Base-by-base conservation (phyloP, 2,329 filamentous ascomycete species). In the Dendrostoma leiphaemia region DNA sequence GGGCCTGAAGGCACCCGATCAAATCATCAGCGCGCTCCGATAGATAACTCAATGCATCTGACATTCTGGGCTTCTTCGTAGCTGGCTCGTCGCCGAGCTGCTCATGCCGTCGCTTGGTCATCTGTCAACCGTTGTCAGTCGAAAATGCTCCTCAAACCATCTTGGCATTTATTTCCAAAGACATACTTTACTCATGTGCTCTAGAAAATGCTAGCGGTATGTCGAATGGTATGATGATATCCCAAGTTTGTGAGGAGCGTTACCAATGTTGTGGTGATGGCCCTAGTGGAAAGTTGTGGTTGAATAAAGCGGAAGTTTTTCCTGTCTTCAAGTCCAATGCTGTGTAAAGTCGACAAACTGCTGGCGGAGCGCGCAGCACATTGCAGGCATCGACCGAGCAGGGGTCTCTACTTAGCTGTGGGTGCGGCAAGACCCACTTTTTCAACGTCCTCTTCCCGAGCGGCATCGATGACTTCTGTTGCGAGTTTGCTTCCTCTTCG, bases 31-130 rank as follows among this genome's bases (percentile, higher is more conserved):
- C 70, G 57, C 71, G 66, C 5, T 66, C 59, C 17, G 70, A 57
- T 8, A 73, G 60, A 17, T 63, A 43, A 7, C 59, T 60, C 9
- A 75, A 48, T 1, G 69, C 66, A 4, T 64, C 58, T 7, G 26
- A 19, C 2, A 40, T 29, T 28, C 56, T 59, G 15, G 59, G 13
- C 53, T 60, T 66, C 32, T 65, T 64, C 3, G 61, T 54, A 6
- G 60, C 17, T 17, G 40, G 21, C 21, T 34, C 32, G 23, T 56
- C 50, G 28, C 52, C 29, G 17, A 45, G 57, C 19, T 58, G 56
- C 51, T 46, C 57, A 21, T 65, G 65, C 24, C 62, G 57, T 23
- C 74, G 71, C 61, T 77, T 77, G 19, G 67, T 63, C 74, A 76
- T 76, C 38, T 41, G 13, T 26, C 23, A 24, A 23, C n/a, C 6